Base-by-base conservation (phyloP, 108 stramenopile genomes). In the Schizochytrium sp. region DNA sequence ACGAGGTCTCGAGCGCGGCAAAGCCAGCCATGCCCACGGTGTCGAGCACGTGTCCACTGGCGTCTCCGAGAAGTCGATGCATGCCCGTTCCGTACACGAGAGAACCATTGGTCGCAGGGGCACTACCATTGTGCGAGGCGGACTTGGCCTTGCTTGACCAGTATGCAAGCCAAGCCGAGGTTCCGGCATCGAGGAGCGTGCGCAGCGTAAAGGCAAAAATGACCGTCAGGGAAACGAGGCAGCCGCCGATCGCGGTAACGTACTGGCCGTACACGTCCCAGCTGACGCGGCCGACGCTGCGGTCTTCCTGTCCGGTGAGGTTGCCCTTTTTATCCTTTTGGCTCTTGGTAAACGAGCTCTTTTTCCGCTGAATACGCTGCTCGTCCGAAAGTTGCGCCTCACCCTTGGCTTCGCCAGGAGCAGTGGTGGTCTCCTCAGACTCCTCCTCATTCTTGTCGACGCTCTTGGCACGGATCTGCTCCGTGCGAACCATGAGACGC, bases 241-340 rank as follows among this genome's bases (percentile, higher is more conserved):
- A 5, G 8, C 97, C 97, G 58, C 98, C 98, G 43, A 95, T 94
- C 14, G 96, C 96, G 87, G 89, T 89, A 23, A 92, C 92, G 95
- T 96, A 98, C 18, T 92, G 87, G 16, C 92, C 19, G 89, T 97
- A 97, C 0, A 97, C 95, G 44, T 87, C 59, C n/a, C 34, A 45
- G 58, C 89, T 88, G 29, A 96, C 96, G 5, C 88, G 60, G 16
- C 96, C 96, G 14, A 72, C 87, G 45, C 87, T 95, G 4, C 91
- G 60, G 59, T 93, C 92, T 87, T 95, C 92, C n/a, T 57, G 18
- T 5, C 28, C 87, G 10, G 88, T 89, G 44, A 91, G 89, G 29
- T 89, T 87, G 28, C 92, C 92, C 18, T 92, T 90, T 44, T 72
- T 72, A 2, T 72, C 57, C 8, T 72, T 18, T 16, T 45, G 10